These are phyloP conservation scores for Candida boleticola DNA, from an alignment of 805 yeast species.

Conservation along the genomic window DNA sequence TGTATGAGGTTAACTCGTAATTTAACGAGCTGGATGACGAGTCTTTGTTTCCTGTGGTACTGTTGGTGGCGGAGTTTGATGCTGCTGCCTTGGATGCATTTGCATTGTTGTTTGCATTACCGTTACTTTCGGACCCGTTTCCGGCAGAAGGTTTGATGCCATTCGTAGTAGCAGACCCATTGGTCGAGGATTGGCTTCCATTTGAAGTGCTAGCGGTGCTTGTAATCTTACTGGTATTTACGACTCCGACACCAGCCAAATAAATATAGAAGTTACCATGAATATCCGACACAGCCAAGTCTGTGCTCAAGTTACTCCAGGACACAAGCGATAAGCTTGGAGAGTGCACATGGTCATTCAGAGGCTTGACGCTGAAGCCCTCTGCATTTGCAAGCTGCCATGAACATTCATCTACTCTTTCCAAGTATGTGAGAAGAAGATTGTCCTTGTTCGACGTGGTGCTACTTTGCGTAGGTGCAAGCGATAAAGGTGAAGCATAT, in stretches of 20 bases:
- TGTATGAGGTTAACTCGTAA: constrained; percentile 43
- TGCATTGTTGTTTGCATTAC: constrained; percentile 4
- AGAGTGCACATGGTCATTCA: constrained; percentile 13
- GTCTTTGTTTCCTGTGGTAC: constrained; percentile 6
- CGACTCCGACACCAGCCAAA: constrained; percentile 39
- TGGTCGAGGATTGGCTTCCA: background rate
- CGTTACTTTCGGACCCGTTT: constrained; percentile 6
- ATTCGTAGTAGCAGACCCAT: constrained; percentile 16
- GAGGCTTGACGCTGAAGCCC: constrained; percentile 28
- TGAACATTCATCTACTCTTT: constrained; percentile 66
- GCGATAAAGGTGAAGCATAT: constrained; percentile 44
- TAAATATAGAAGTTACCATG: constrained; percentile 55
- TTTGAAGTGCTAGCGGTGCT: background rate
- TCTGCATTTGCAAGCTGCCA: constrained; percentile 76
- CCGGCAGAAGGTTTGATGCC: constrained; percentile 11
- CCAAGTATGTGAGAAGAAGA: constrained; percentile 63
- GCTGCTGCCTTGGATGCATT: constrained; percentile 14
- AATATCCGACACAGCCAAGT: constrained; percentile 75
- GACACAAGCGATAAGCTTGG: constrained; percentile 46
- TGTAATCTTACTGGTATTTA: background rate
- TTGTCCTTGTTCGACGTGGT: constrained; percentile 25
- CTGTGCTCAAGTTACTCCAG: constrained; percentile 81
- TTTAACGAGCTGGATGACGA: constrained; percentile 24
- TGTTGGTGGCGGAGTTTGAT: constrained; percentile 3
- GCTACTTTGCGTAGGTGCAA: background rate